Evolutionary conservation across 192 early-diverging fungal genomes (phyloP), one percentile per base, ranked within the genome.

Genomic region (Linnemannia hyalina): DNA sequence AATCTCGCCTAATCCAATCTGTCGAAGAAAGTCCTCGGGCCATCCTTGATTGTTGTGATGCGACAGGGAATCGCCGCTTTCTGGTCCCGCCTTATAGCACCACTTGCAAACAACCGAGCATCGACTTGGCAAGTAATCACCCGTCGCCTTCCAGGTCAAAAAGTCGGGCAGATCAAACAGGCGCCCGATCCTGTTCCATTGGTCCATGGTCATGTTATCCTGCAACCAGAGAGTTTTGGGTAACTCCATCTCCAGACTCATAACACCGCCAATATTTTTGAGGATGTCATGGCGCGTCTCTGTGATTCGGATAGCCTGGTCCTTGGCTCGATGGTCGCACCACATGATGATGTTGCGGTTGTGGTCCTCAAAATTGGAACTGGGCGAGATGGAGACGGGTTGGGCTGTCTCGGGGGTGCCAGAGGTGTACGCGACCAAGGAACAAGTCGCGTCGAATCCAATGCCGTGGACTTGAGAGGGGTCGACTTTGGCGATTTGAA

Each of bases 371-470:
- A 90, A 89, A 13, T 76, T 76, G 46, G 88, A 88, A 13, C 82
- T 84, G 4, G 88, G 82, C 54, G 91, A 88, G 47, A 95, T 85
- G 8, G 90, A 85, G 1, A 93, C 82, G 11, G 94, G 92, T 10
- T 82, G 63, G 22, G 88, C 90, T 3, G 82, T 60, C 18, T 82
- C 87, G 55, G 84, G 84, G 0, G 79, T 40, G 15, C 84, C 84
- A 10, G 71, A 46, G 32, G 92, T 89, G 69, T 94, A 80, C 20
- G 88, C 93, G 3, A 93, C 95, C 9, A 96, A 81, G 15, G 92
- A 94, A 81, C 95, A 96, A 1, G 95, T 96, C 1, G 94, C 95
- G 76, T 96, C 95, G 65, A 96, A 95, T 4, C 95, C 95, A 35
- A 96, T 88, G 8, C 95, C 83, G 63, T 89, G 91, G 73, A 95